Percentiles rank a stretch among this genome's conserved stretches.
phyloP scores from a whole-genome alignment of 2,329 filamentous ascomycete genomes.

The Ceratocystis diversiconidia region DNA sequence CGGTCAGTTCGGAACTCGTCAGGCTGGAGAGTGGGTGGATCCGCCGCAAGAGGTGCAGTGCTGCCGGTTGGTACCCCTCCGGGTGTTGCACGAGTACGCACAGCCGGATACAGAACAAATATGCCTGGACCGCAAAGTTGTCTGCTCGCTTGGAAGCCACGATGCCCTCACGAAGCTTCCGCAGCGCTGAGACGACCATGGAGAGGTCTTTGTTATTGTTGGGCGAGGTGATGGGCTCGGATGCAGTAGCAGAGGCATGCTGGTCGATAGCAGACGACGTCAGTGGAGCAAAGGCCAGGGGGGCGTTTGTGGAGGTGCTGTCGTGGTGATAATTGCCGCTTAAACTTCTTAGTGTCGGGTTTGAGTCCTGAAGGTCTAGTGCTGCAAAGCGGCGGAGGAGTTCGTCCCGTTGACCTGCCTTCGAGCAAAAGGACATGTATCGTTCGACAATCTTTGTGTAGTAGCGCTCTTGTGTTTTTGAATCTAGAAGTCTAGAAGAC shows the following conservation, averaged over 20 bases:
- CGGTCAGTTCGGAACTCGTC: slow-evolving; percentile 56
- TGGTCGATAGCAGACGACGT: slow-evolving; percentile 11
- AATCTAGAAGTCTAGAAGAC: slow-evolving; percentile 47
- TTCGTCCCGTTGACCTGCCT: slow-evolving; percentile 54
- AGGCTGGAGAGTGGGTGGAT: slow-evolving; percentile 58
- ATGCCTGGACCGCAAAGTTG: slow-evolving; percentile 72
- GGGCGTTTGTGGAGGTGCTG: not conserved
- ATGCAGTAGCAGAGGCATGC: not conserved
- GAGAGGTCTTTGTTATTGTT: slow-evolving; percentile 44
- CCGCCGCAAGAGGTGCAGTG: slow-evolving; percentile 59
- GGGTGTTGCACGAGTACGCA: slow-evolving; percentile 68
- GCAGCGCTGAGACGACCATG: slow-evolving; percentile 65
- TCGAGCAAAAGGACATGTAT: slow-evolving; percentile 79
- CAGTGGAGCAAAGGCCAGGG: slow-evolving; percentile 2
- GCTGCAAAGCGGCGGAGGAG: slow-evolving; percentile 63
- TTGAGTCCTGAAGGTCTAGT: slow-evolving; percentile 28
- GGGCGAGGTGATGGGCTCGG: slow-evolving; percentile 15
- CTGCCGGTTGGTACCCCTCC: slow-evolving; percentile 79
- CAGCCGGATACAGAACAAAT: slow-evolving; percentile 80
- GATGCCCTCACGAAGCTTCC: slow-evolving; percentile 84
- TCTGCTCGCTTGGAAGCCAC: slow-evolving; percentile 63
- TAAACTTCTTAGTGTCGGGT: not conserved
- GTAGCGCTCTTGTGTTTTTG: slow-evolving; percentile 69
- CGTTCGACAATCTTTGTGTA: slow-evolving; percentile 77
- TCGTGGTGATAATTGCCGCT: not conserved